Conservation (phyloP, 495 filamentous ascomycete genomes). For the Talaromyces proteolyticus region DNA sequence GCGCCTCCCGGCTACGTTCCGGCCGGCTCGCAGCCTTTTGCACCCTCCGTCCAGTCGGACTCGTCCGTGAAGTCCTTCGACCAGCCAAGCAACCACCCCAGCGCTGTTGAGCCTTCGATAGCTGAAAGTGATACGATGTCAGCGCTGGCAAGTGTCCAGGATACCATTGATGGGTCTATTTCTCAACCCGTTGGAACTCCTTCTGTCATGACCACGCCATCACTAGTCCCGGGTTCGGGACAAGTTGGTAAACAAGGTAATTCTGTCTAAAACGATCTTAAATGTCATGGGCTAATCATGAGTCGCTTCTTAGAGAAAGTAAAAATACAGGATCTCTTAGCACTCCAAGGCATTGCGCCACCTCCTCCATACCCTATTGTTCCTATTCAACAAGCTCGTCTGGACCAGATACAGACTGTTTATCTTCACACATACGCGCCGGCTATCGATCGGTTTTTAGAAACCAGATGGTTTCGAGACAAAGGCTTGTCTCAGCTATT, state of each 20-base stretch:
- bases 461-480: conserved; percentile 74
- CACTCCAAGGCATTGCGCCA: conserved; percentile 56
- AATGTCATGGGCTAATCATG: background rate
- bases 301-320: conserved; percentile 55
- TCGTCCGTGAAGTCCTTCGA: conserved; percentile 44
- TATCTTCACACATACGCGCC: conserved; percentile 72
- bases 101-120: conserved; percentile 72
- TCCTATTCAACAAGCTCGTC: conserved; percentile 42
- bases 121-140: conserved; percentile 25
- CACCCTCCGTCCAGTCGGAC: conserved; percentile 38
- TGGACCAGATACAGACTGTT: conserved; percentile 67
- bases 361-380: conserved; percentile 50
- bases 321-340: conserved; percentile 70
- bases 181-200: conserved; percentile 24
- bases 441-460: conserved; percentile 74
- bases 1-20: conserved; percentile 54
- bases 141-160: conserved; percentile 30
- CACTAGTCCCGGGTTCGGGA: conserved; percentile 15
- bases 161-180: conserved; percentile 20
- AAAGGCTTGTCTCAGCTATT: conserved; percentile 46
- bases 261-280: background rate
- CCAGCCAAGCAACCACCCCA: conserved; percentile 50
- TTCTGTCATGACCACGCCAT: conserved; percentile 13
- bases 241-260: conserved; percentile 32
- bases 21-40: conserved; percentile 56